phyloP scores from a whole-genome alignment of 1,284 basidiomycete species.

The Marasmius sp. region DNA sequence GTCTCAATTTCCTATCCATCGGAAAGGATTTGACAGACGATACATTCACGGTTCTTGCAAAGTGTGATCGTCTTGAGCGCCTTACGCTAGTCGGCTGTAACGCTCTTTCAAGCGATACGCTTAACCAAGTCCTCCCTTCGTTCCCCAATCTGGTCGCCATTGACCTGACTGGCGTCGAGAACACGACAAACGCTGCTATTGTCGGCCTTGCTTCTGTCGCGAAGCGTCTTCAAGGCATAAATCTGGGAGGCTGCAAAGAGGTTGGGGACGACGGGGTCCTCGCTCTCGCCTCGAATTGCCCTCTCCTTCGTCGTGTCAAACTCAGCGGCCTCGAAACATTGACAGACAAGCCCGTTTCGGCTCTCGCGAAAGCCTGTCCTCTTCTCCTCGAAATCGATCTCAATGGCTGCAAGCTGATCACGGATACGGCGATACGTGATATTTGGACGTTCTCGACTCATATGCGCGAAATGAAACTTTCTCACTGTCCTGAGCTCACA shows the following conservation, averaged over 20 bases:
- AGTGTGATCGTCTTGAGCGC: constrained; percentile 86
- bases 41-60: constrained; percentile 71
- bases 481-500: constrained; percentile 78
- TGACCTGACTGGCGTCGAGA: constrained; percentile 79
- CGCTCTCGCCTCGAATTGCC: constrained; percentile 75
- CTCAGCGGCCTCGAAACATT: constrained; percentile 76
- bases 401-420: constrained; percentile 78
- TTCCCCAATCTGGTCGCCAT: constrained; percentile 85
- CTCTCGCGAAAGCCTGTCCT: constrained; percentile 81
- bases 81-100: constrained; percentile 89
- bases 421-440: constrained; percentile 78
- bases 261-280: constrained; percentile 81
- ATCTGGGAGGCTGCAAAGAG: constrained; percentile 82
- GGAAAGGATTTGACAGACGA: constrained; percentile 76
- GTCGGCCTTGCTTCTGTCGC: constrained; percentile 71
- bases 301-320: constrained; percentile 85
- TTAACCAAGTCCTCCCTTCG: constrained; percentile 67
- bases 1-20: constrained; percentile 87
- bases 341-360: constrained; percentile 79
- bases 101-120: constrained; percentile 66
- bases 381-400: constrained; percentile 94
- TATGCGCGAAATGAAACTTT: constrained; percentile 90
- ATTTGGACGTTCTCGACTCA: constrained; percentile 81
- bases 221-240: constrained; percentile 87
- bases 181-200: constrained; percentile 73